phyloP scores from a whole-genome alignment of 1,139 yeast genomes.

The Spencermartinsiella ligniputridi region DNA sequence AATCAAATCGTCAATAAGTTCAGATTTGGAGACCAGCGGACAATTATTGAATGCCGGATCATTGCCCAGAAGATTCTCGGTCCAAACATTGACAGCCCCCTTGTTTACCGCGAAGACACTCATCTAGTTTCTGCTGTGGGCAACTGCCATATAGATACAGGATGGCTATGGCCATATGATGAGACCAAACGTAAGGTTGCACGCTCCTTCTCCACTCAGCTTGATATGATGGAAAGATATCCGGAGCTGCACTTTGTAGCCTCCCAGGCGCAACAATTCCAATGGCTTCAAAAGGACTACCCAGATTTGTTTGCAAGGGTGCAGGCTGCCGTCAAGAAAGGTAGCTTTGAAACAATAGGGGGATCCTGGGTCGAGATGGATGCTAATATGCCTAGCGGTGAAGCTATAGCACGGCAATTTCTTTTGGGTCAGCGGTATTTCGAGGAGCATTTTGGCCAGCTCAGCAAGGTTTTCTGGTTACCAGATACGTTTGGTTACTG shows the following conservation, averaged over 20 bases:
- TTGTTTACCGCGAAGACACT: constrained; percentile 44
- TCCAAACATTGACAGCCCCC: constrained; percentile 53
- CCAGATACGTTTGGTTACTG: constrained; percentile 97
- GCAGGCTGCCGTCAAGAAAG: constrained; percentile 59
- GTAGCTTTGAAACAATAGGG: constrained; percentile 81
- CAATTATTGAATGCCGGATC: constrained; percentile 60
- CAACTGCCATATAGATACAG: constrained; percentile 92
- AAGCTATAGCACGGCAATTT: constrained; percentile 80
- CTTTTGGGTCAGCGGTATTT: constrained; percentile 82
- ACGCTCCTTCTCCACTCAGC: constrained; percentile 89
- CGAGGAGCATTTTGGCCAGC: constrained; percentile 66
- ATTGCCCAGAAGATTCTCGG: constrained; percentile 68
- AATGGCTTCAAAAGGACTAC: constrained; percentile 80
- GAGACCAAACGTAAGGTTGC: constrained; percentile 86
- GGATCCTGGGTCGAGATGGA: constrained; percentile 98
- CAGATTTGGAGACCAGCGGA: constrained; percentile 45
- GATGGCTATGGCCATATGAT: constrained; percentile 97
- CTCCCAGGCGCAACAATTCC: constrained; percentile 92
- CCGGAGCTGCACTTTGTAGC: constrained; percentile 92
- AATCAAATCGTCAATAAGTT: constrained; percentile 78
- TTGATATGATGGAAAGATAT: constrained; percentile 72
- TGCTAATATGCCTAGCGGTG: constrained; percentile 91
- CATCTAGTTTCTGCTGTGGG: constrained; percentile 70
- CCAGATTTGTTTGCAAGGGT: constrained; percentile 66
- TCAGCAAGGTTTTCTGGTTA: constrained; percentile 76